phyloP scores from a whole-genome alignment of 2,329 filamentous ascomycete species.

The Tolypocladium inflatum region DNA sequence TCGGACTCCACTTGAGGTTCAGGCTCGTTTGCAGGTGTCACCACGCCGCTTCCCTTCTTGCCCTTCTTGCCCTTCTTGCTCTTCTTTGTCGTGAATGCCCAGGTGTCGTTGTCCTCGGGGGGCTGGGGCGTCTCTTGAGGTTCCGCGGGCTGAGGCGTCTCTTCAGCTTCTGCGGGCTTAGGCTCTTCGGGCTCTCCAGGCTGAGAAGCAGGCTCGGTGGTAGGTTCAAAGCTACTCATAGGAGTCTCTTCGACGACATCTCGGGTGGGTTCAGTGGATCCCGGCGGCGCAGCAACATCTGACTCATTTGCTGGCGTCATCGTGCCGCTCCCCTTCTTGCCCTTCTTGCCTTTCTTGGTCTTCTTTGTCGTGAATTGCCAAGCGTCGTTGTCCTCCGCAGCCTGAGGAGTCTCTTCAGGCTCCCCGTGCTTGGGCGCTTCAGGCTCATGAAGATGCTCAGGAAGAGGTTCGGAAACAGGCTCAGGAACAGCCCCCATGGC shows the following conservation, averaged over 20 bases:
- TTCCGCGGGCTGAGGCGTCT: neutral
- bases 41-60: neutral
- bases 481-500: neutral
- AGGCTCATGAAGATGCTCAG: neutral
- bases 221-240: neutral
- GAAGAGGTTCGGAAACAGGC: neutral
- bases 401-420: neutral
- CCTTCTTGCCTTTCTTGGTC: conserved; percentile 3
- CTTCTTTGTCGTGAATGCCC: conserved; percentile 1
- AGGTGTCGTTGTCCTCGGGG: neutral
- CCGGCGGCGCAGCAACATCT: neutral
- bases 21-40: neutral
- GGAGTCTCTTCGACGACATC: neutral
- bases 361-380: conserved; percentile 4
- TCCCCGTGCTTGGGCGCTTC: neutral
- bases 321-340: neutral
- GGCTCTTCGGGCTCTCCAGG: neutral
- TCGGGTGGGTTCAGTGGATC: neutral
- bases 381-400: neutral
- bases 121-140: neutral
- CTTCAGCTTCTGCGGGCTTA: neutral
- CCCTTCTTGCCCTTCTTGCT: conserved; percentile 4
- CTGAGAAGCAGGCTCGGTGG: neutral
- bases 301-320: neutral
- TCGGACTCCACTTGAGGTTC: neutral